A percentile compares a stretch with the other conserved stretches of the same genome.
Conservation (phyloP, 495 filamentous ascomycete species). For the Trichocladium uniseriatum region DNA sequence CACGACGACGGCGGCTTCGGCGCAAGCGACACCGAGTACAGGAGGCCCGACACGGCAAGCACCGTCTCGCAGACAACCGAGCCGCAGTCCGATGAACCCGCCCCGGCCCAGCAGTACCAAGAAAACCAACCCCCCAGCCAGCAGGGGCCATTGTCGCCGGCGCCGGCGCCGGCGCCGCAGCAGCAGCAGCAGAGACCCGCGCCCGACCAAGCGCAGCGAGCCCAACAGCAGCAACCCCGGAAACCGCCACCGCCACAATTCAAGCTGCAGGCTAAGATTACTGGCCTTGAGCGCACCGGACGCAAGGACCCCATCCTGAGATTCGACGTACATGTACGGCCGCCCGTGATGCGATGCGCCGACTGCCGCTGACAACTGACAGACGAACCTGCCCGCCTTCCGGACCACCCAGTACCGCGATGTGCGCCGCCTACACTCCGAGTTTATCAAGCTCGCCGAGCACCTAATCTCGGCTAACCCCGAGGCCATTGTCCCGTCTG, state of each 20-base stretch:
- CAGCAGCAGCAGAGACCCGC: conserved; percentile 25
- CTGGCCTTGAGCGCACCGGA: conserved; percentile 80
- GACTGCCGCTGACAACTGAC: conserved; percentile 3
- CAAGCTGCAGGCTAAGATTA: conserved; percentile 89
- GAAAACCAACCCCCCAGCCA: conserved; percentile 7
- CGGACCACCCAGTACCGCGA: conserved; percentile 97
- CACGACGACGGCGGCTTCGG: conserved; percentile 33
- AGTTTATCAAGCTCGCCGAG: conserved; percentile 89
- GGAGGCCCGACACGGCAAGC: conserved; percentile 33
- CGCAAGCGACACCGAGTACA: conserved; percentile 23
- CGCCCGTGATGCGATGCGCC: background rate
- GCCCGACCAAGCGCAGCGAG: conserved; percentile 28
- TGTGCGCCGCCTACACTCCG: conserved; percentile 86
- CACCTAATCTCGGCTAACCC: conserved; percentile 94
- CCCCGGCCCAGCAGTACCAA: conserved; percentile 1
- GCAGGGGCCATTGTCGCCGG: conserved; percentile 18
- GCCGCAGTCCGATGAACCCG: conserved; percentile 4
- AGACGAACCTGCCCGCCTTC: conserved; percentile 98
- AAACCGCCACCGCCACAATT: conserved; percentile 55
- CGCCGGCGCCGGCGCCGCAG: conserved; percentile 15
- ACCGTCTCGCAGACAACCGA: conserved; percentile 22
- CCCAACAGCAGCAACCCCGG: conserved; percentile 37
- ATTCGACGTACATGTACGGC: conserved; percentile 91
- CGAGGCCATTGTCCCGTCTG: conserved; percentile 93
- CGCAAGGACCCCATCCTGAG: conserved; percentile 90